Base-by-base conservation (phyloP, 2,329 filamentous ascomycete genomes). In the Microsporum canis region DNA sequence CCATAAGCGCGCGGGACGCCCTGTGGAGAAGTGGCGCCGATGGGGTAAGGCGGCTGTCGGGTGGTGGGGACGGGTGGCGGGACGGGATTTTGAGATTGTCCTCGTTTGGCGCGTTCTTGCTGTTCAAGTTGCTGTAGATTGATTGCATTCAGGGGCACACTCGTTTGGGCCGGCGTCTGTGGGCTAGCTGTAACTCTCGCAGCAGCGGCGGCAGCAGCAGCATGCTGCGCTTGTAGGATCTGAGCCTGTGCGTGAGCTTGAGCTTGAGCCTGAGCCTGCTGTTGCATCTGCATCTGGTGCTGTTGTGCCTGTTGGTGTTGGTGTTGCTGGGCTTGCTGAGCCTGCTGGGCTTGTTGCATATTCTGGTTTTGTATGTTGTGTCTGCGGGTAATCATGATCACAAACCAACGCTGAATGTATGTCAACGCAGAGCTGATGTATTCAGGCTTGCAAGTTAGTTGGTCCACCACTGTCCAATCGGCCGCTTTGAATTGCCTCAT, bases 1-100 rank as follows among this genome's bases (percentile, higher is more conserved):
- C 76, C 76, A 61, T 83, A 82, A 58, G 80, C 82, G 63, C 79
- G 78, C 6, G 83, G 82, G 61, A 83, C 77, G 29, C 83, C 82
- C 60, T 80, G 77, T 14, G 82, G 82, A 56, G 80, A 81, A 31
- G 78, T 75, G 14, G 76, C 77, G 59, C 78, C 77, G 58, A 79
- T 65, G 7, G 72, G 71, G 66, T 82, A 82, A 8, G 81, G 81
- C 34, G 82, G 78, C 45, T 80, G 76, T n/a, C 79, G 72, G 6
- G 77, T 72, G 5, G 77, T 80, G 23, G 80, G 78, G 41, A 79
- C 76, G 14, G 39, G n/a, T 51, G 75, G 73, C 55, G 80, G 79
- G 29, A 68, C 70, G 55, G 76, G 71, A 55, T 73, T 75, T 60
- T 70, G 73, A 31, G 75, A 73, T 47, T 70, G 71, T 43, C 75